phyloP scores from a whole-genome alignment of 352 stramenopile species.

The Phytopythium sindhum region DNA sequence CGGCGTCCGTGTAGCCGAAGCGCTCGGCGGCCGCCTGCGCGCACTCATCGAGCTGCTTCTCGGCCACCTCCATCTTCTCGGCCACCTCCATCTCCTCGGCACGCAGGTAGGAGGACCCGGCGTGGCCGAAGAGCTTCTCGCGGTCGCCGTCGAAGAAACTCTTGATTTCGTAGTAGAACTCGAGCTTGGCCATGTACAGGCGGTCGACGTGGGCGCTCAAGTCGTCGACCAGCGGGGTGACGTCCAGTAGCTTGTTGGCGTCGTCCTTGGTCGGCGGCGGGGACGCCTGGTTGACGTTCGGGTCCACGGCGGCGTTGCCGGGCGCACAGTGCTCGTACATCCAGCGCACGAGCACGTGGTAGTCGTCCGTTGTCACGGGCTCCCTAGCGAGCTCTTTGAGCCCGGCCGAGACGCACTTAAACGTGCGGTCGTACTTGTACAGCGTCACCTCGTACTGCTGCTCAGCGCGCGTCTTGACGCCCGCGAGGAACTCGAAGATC shows the following conservation, averaged over 20 bases:
- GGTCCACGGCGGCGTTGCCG: constrained; percentile 13
- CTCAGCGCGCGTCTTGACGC: constrained; percentile 21
- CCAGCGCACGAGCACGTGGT: constrained; percentile 31
- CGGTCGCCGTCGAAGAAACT: constrained; percentile 22
- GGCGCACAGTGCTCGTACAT: constrained; percentile 37
- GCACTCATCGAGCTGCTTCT: constrained; percentile 30
- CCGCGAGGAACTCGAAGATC: constrained; percentile 30
- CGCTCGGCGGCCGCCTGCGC: constrained; percentile 22
- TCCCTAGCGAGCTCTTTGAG: constrained; percentile 26
- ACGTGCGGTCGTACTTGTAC: constrained; percentile 31
- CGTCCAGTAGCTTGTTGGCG: constrained; percentile 2
- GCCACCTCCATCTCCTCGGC: constrained; percentile 9
- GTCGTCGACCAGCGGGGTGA: constrained; percentile 15
- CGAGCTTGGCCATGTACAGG: constrained; percentile 45
- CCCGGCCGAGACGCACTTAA: constrained; percentile 23
- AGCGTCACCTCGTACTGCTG: constrained; percentile 18
- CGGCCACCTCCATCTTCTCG: no score
- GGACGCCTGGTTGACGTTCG: neutral
- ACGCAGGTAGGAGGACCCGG: constrained; percentile 17
- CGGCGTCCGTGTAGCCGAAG: constrained; percentile 17
- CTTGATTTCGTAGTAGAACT: constrained; percentile 53
- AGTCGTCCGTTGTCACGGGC: constrained; percentile 22
- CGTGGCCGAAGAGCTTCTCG: constrained; percentile 17
- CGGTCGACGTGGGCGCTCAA: constrained; percentile 13
- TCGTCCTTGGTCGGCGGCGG: constrained; percentile 12